Evolutionary conservation across 2,329 filamentous ascomycete genomes (phyloP).

Genomic region (Aureobasidium sp.): DNA sequence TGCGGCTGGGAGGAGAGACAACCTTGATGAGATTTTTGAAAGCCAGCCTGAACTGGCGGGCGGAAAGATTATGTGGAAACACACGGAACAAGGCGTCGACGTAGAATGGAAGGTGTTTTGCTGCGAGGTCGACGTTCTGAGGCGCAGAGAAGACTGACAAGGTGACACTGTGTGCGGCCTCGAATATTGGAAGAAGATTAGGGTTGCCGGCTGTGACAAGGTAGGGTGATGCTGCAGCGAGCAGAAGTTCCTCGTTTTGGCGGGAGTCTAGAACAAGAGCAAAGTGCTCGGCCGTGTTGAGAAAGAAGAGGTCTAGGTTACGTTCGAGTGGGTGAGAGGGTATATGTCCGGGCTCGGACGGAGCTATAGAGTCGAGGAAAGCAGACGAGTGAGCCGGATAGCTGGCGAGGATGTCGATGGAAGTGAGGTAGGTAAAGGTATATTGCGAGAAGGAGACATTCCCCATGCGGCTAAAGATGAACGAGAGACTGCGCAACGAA

Average conservation of each 20-base stretch:
- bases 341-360: slow-evolving; percentile 48
- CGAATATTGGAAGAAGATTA: slow-evolving; percentile 65
- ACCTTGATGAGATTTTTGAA: slow-evolving; percentile 81
- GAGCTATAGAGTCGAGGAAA: slow-evolving; percentile 60
- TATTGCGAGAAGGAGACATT: slow-evolving; percentile 75
- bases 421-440: slow-evolving; percentile 72
- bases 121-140: slow-evolving; percentile 64
- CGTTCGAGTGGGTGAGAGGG: slow-evolving; percentile 61
- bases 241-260: slow-evolving; percentile 64
- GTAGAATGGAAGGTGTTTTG: slow-evolving; percentile 71
- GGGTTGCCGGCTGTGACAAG: slow-evolving; percentile 54
- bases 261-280: slow-evolving; percentile 60
- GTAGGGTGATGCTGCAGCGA: slow-evolving; percentile 68
- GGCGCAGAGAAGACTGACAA: slow-evolving; percentile 75
- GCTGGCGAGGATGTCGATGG: slow-evolving; percentile 73
- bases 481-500: slow-evolving; percentile 69
- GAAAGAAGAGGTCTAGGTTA: slow-evolving; percentile 77
- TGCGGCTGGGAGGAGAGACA: slow-evolving; percentile 68
- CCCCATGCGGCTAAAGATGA: slow-evolving; percentile 69
- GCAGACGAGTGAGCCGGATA: slow-evolving; percentile 58
- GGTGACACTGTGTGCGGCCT: slow-evolving; percentile 77
- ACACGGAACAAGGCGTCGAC: slow-evolving; percentile 72
- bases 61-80: slow-evolving; percentile 71
- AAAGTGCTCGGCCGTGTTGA: slow-evolving; percentile 80
- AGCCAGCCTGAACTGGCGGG: slow-evolving; percentile 80